phyloP scores from a whole-genome alignment of 768 basidiomycete species.

The Boletellus emodensis region DNA sequence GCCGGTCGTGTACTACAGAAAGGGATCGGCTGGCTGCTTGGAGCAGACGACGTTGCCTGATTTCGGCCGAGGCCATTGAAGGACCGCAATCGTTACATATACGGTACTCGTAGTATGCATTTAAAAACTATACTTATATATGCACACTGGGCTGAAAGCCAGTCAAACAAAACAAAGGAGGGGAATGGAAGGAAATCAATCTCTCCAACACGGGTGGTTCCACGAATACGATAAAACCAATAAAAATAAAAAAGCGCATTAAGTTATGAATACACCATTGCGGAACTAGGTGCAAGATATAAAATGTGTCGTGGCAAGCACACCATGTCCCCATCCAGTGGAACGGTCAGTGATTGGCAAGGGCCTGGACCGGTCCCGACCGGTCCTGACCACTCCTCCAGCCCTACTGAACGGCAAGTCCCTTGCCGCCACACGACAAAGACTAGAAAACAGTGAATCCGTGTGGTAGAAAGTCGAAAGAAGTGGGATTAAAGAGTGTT shows the following conservation, averaged over 20 bases:
- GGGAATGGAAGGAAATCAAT: neutral
- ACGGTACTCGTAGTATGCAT: constrained; percentile 17
- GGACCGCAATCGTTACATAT: neutral
- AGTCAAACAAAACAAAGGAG: constrained; percentile 26
- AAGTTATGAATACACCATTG: constrained; percentile 8
- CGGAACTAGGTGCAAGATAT: constrained; percentile 11
- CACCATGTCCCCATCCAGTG: neutral
- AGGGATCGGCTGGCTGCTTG: constrained; percentile 95
- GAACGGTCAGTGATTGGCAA: too few relatives aligned
- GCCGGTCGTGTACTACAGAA: constrained; percentile 78
- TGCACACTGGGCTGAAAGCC: constrained; percentile 22
- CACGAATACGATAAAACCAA: constrained; percentile 27
- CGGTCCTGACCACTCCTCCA: too few relatives aligned
- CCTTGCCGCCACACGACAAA: constrained; percentile 9
- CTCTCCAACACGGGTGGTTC: constrained; percentile 26
- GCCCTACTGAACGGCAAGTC: neutral
- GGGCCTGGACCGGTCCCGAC: too few relatives aligned
- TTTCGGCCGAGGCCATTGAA: neutral
- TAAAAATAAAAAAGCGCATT: constrained; percentile 18
- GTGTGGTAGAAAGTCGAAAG: constrained; percentile 8
- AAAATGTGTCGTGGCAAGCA: constrained; percentile 10
- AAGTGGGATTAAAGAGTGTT: constrained; percentile 10
- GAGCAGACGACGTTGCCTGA: constrained; percentile 57
- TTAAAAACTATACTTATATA: constrained; percentile 15
- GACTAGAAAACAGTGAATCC: constrained; percentile 17